Conservation (phyloP, 2,329 filamentous ascomycete genomes). For the Claviceps arundinis region DNA sequence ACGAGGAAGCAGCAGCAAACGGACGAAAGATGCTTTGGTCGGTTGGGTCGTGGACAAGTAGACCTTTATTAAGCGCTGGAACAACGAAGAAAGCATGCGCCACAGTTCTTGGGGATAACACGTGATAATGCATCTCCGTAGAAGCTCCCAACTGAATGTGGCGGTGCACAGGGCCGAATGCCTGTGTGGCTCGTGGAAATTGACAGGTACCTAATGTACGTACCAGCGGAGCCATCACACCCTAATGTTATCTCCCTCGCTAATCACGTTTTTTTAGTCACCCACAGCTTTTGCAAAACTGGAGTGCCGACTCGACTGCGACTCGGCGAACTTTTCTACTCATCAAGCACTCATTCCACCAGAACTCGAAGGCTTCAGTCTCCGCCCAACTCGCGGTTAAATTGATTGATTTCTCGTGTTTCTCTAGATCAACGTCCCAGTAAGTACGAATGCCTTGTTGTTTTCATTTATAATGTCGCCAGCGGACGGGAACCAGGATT, state of each 20-base stretch:
- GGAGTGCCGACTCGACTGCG: slow-evolving; percentile 11
- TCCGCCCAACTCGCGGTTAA: slow-evolving; percentile 98
- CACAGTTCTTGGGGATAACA: neutral
- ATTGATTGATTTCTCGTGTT: slow-evolving; percentile 98
- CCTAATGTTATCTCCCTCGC: slow-evolving; percentile 14
- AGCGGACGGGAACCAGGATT: neutral
- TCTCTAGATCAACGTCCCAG: slow-evolving; percentile 23
- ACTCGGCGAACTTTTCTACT: slow-evolving; percentile 15
- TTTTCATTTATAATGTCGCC: neutral
- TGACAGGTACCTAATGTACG: neutral
- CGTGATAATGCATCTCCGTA: neutral
- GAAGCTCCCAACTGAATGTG: slow-evolving; percentile 1
- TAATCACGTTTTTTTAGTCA: slow-evolving; percentile 16
- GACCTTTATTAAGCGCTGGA: neutral
- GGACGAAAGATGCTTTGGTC: neutral
- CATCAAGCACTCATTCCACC: slow-evolving; percentile 23
- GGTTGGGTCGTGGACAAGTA: neutral
- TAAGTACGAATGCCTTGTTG: slow-evolving; percentile 17
- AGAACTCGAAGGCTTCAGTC: slow-evolving; percentile 97
- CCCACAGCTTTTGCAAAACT: slow-evolving; percentile 22
- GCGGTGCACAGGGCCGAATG: neutral
- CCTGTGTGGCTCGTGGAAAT: neutral
- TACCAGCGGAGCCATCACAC: slow-evolving; percentile 5
- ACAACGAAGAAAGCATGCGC: neutral
- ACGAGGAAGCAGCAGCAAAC: neutral